phyloP scores from a whole-genome alignment of 148 eudicot species.

The Rhododendron ferrugineum region DNA sequence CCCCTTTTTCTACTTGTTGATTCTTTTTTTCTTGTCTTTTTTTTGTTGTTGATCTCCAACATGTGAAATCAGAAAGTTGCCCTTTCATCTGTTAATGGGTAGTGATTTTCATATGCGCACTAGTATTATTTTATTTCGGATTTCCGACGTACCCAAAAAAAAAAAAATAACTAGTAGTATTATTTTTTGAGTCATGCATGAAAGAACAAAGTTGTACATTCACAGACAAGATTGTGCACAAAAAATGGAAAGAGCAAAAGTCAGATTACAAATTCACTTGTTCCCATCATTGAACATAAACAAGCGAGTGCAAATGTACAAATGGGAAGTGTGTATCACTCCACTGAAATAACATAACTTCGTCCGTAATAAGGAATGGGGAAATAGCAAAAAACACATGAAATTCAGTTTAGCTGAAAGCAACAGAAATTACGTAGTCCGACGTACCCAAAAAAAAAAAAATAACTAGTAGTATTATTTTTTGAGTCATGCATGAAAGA shows the following conservation, averaged over 20 bases:
- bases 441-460: too few relatives aligned
- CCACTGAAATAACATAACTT: neutral
- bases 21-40: neutral
- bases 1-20: neutral
- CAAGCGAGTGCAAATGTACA: neutral
- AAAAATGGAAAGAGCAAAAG: neutral
- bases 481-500: neutral
- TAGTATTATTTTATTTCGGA: too few relatives aligned
- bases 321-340: neutral
- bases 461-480: too few relatives aligned
- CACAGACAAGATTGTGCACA: neutral
- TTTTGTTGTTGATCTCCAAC: neutral
- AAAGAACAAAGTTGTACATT: neutral
- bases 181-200: neutral
- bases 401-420: neutral
- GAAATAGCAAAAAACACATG: neutral
- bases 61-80: neutral
- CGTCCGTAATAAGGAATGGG: neutral
- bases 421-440: neutral
- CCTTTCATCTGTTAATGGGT: neutral
- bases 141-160: too few relatives aligned
- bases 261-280: neutral
- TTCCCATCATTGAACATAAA: neutral
- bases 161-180: too few relatives aligned
- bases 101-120: neutral